Percentiles rank a stretch among this genome's conserved stretches.
These are phyloP conservation scores for Umbellularia californica DNA, from an alignment of 164 flowering plant species.

Conservation along the genomic window DNA sequence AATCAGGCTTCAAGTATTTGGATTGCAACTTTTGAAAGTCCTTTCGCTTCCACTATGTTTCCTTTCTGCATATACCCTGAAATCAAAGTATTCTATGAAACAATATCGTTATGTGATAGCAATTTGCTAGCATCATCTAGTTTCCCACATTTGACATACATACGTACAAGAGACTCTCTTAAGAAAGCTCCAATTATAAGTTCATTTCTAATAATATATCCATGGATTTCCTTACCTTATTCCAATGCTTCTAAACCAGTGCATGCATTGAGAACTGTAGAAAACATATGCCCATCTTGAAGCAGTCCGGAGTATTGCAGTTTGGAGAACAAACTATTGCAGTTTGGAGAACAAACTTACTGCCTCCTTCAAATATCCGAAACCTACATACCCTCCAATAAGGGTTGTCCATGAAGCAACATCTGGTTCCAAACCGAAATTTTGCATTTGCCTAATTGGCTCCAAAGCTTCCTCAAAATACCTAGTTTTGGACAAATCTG, in stretches of 20 bases:
- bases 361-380: constrained; percentile 9
- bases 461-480: constrained; percentile 12
- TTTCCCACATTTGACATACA: constrained; percentile 13
- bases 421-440: constrained; percentile 15
- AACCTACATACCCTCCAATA: constrained; percentile 9
- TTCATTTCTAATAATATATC: constrained; percentile 6
- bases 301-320: neutral
- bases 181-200: neutral
- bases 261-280: constrained; percentile 11
- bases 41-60: constrained; percentile 5
- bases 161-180: constrained; percentile 11
- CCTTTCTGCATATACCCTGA: constrained; percentile 4
- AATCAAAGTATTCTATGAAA: constrained; percentile 15
- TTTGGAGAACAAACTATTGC: neutral
- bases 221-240: constrained; percentile 17
- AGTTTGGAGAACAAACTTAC: constrained; percentile 8
- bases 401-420: constrained; percentile 17
- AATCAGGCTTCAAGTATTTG: constrained; percentile 8
- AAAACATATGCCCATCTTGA: constrained; percentile 10
- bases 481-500: constrained; percentile 9
- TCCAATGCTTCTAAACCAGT: constrained; percentile 8
- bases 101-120: constrained; percentile 6
- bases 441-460: constrained; percentile 13
- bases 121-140: constrained; percentile 4
- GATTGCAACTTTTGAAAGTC: constrained; percentile 7